Evolutionary conservation across 2,329 filamentous ascomycete genomes (phyloP), one percentile per base, ranked within the genome.

Genomic region (Arthrinium phaeospermum): DNA sequence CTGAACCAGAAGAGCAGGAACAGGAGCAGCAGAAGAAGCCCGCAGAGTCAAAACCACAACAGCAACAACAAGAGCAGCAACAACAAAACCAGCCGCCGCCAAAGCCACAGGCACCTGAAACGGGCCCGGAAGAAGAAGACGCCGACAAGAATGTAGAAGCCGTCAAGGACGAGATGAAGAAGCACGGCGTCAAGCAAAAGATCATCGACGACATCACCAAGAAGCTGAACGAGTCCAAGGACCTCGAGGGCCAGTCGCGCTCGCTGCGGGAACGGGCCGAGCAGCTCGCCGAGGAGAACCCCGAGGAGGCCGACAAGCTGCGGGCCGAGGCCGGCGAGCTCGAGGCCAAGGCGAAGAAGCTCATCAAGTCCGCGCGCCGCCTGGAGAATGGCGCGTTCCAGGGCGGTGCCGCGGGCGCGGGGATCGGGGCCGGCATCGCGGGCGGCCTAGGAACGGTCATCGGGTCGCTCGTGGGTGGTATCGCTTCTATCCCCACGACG

Each of bases 371-470:
- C 30, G 79, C 80, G 6, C 76, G 77, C 49, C 75, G 80, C 7
- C 77, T 81, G 71, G 78, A 81, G 76, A 75, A 74, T 8, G 80
- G 80, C 24, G 80, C 79, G 75, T 61, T 81, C 75, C 79, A 81
- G 73, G 80, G 79, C 44, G 80, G 80, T 0, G 79, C 77, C 1
- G 76, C 78, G 14, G 80, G 80, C 4, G 80, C 77, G 2, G 80
- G 80, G 3, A 80, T 81, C 72, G 80, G 80, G 19, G 78, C 77
- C n/a, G 80, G 79, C 13, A 74, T 81, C 27, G 79, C 80, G 0
- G 74, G 77, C n/a, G 79, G 80, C 1, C 70, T 81, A 30, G 80
- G 80, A 41, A 72, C 77, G 46, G 76, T 79, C 4, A 76, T 81
- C 45, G 79, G 80, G 13, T 74, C 78, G 45, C 69, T 81, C 47